phyloP scores from a whole-genome alignment of 1,284 basidiomycete genomes.

The Austropuccinia psidii region DNA sequence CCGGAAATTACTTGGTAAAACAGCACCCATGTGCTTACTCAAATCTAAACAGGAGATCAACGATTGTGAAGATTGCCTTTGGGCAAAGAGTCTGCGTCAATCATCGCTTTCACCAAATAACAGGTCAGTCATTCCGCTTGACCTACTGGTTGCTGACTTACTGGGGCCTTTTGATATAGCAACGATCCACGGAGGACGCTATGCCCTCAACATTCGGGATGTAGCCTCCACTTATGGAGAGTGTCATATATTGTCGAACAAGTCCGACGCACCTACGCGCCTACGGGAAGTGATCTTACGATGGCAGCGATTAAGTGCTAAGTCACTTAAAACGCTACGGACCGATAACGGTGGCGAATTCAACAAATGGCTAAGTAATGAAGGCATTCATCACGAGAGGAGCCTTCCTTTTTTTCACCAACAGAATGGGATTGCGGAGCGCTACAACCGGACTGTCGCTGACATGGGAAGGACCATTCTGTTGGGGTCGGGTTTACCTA shows the following conservation, averaged over 20 bases:
- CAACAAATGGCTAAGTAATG: neutral
- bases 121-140: neutral
- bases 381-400: neutral
- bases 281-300: neutral
- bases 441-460: neutral
- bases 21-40: neutral
- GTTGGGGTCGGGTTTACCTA: neutral
- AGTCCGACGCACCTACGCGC: neutral
- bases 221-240: neutral
- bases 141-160: neutral
- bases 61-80: slow-evolving; percentile 13
- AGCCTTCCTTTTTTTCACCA: neutral
- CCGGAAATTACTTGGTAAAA: neutral
- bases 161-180: neutral
- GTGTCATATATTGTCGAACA: neutral
- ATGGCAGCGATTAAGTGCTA: neutral
- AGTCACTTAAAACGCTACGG: neutral
- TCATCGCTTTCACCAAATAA: no score
- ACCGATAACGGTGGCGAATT: neutral
- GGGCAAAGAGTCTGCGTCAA: slow-evolving; percentile 20
- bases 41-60: neutral
- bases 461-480: neutral
- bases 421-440: neutral
- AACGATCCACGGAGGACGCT: neutral
- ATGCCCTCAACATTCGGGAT: neutral